Conservation (phyloP, 441 rosid genomes). For the Croton laevigatus region DNA sequence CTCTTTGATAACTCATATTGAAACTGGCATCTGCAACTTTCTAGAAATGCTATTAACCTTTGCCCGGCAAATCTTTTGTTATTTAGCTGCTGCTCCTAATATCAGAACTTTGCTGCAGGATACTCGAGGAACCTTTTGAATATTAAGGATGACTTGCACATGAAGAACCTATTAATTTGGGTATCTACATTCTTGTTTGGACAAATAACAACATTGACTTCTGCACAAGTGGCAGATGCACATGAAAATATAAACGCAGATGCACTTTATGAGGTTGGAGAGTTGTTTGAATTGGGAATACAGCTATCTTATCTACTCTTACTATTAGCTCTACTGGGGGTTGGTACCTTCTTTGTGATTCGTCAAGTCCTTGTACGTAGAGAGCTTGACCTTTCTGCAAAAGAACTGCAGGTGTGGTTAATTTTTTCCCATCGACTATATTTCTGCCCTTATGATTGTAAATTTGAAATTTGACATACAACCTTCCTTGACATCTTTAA, state of each 20-base stretch:
- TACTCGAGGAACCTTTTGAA: constrained; percentile 32
- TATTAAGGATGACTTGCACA: constrained; percentile 29
- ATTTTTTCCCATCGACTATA: background rate
- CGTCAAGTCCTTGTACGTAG: constrained; percentile 95
- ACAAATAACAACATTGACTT: constrained; percentile 46
- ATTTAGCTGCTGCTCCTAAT: background rate
- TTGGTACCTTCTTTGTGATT: constrained; percentile 83
- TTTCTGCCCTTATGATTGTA: background rate
- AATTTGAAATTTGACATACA: background rate
- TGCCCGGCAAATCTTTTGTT: background rate
- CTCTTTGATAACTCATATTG: background rate
- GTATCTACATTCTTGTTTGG: constrained; percentile 47
- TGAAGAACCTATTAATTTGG: constrained; percentile 41
- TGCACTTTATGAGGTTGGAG: constrained; percentile 68
- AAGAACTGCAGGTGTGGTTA: constrained; percentile 73
- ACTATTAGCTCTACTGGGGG: constrained; percentile 80
- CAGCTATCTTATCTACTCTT: constrained; percentile 85
- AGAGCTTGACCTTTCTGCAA: constrained; percentile 98
- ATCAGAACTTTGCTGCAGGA: constrained; percentile 36
- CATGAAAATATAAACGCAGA: constrained; percentile 38
- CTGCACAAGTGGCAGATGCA: constrained; percentile 64
- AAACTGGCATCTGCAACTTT: constrained; percentile 4
- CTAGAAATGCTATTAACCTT: constrained; percentile 12
- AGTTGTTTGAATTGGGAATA: constrained; percentile 82
- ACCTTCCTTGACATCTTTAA: background rate